Evolutionary conservation across 257 asterid genomes (phyloP).

Genomic region (Solanum clarkiae): DNA sequence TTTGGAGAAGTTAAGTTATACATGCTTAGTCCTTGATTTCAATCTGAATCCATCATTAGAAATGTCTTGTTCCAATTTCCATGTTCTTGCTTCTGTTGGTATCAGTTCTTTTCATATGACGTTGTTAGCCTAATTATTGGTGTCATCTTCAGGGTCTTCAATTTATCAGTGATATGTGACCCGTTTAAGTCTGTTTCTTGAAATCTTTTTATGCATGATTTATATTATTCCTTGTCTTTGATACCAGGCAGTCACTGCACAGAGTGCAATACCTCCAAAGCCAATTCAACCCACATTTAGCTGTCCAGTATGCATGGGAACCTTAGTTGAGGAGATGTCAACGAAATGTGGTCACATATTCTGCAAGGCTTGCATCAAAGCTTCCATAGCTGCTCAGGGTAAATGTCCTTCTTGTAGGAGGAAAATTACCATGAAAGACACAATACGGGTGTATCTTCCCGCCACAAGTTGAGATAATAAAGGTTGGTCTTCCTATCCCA

Average conservation of each 20-base stretch:
- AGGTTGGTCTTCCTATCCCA: conserved; percentile 18
- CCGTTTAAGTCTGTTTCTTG: not conserved
- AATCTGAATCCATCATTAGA: not conserved
- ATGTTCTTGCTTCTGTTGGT: not conserved
- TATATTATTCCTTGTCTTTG: not conserved
- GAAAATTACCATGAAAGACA: conserved; percentile 46
- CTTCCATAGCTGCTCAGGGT: conserved; percentile 63
- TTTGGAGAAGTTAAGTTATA: not conserved
- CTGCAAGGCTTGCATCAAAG: conserved; percentile 79
- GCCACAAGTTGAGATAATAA: conserved; percentile 30
- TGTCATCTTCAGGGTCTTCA: not conserved
- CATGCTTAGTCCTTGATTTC: not conserved
- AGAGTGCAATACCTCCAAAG: conserved; percentile 17
- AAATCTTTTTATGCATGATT: not conserved
- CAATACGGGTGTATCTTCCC: conserved; percentile 77
- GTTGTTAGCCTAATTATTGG: not conserved
- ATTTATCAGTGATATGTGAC: not conserved
- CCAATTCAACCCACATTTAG: conserved; percentile 60
- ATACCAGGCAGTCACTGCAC: conserved; percentile 24
- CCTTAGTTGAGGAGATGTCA: conserved; percentile 62
- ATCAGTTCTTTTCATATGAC: not conserved
- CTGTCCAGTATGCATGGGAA: conserved; percentile 90
- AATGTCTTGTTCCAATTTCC: not conserved
- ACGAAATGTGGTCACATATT: conserved; percentile 96
- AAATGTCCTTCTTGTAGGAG: conserved; percentile 94